Percentiles rank a stretch among this genome's conserved stretches.
Conservation (phyloP, 2,329 filamentous ascomycete genomes). For the Aspergillus eucalypticola region DNA sequence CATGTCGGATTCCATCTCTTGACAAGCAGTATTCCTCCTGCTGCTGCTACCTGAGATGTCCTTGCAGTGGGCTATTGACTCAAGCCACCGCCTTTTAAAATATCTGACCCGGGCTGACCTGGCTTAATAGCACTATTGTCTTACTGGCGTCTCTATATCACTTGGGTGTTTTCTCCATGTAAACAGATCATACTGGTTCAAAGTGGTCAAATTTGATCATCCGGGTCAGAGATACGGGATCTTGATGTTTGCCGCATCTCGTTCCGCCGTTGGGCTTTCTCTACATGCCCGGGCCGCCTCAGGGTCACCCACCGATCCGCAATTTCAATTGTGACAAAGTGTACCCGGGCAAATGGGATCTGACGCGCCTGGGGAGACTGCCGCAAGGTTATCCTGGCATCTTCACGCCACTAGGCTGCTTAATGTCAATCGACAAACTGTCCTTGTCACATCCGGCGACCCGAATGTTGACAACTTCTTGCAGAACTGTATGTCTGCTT, state of each 20-base stretch:
- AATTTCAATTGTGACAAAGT: background rate
- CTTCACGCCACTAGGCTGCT: background rate
- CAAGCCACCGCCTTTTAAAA: too few species aligned
- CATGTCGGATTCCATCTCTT: background rate
- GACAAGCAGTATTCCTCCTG: background rate
- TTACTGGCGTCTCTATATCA: background rate
- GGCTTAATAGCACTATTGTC: slow-evolving; percentile 1
- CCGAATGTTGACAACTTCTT: background rate
- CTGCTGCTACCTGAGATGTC: background rate
- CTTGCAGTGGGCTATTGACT: slow-evolving; percentile 1
- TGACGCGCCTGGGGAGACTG: background rate
- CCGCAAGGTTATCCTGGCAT: background rate
- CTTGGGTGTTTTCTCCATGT: background rate
- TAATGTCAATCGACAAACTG: background rate
- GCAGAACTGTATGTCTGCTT: background rate
- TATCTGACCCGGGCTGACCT: slow-evolving; percentile 1
- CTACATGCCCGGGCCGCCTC: background rate
- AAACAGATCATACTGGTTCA: background rate
- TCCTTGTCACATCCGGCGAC: background rate
- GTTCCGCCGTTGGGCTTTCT: background rate
- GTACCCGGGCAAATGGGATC: background rate
- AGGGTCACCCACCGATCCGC: background rate
- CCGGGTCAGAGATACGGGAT: background rate
- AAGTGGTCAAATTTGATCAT: background rate
- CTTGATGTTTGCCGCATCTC: background rate